Evolutionary conservation across 2,329 filamentous ascomycete species (phyloP).

Genomic region (Pyrenochaeta sp.): DNA sequence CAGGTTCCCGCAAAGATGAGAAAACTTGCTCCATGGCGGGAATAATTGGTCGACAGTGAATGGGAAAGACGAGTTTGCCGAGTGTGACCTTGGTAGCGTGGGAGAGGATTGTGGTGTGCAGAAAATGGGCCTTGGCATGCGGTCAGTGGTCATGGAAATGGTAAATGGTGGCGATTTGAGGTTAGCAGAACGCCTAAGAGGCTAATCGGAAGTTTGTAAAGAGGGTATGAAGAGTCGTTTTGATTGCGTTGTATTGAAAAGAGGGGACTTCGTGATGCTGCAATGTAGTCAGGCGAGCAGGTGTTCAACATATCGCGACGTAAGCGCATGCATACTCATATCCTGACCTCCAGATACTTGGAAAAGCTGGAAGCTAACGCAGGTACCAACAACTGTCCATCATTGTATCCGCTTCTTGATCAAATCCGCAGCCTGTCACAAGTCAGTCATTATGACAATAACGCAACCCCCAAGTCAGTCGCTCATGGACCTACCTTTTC

Average conservation of each 20-base stretch:
- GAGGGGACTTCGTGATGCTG: neutral
- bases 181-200: no score
- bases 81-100: slow-evolving; percentile 10
- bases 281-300: no score
- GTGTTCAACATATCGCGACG: no score
- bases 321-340: no score
- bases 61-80: neutral
- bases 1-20: slow-evolving; percentile 19
- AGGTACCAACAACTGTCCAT: neutral
- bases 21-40: slow-evolving; percentile 12
- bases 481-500: slow-evolving; percentile 15
- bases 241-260: neutral
- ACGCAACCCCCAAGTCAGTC: neutral
- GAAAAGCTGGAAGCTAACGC: neutral
- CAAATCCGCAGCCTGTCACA: slow-evolving; percentile 15
- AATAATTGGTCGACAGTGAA: slow-evolving; percentile 12
- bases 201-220: no score
- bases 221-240: no score
- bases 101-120: slow-evolving; percentile 10
- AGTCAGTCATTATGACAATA: neutral
- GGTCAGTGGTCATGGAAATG: neutral
- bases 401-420: slow-evolving; percentile 4
- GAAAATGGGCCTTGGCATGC: slow-evolving; percentile 7
- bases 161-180: neutral
- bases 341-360: no score